Base-by-base conservation (phyloP, 2,329 filamentous ascomycete genomes). In the Pseudogymnoascus sp. region DNA sequence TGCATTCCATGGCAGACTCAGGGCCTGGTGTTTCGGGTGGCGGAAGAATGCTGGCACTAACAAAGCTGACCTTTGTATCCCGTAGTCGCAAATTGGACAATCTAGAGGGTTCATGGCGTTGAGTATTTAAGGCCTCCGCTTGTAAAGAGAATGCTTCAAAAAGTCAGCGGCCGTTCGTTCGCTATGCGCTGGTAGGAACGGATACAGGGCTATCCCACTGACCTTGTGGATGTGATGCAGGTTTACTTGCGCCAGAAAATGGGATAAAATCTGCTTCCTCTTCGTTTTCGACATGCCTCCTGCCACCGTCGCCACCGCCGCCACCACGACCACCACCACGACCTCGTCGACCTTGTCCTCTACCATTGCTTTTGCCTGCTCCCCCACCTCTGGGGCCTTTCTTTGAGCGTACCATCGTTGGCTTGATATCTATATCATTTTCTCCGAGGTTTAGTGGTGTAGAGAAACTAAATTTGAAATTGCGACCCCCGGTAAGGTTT, bases 71-170 rank as follows among this genome's bases (percentile, higher is more conserved):
- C 21, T 74, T 73, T 59, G 78, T 75, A 65, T 85, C 72, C 61
- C 84, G 77, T 57, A 87, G 74, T 63, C 77, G 77, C 57, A 73
- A 71, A 62, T 76, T 75, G 2, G 75, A 70, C 60, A 76, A 74
- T 70, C 77, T 79, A 48, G 74, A 69, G 28, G 72, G 73, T 38
- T 73, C 72, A 64, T 80, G 77, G 15, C 72, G 74, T 67, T 79
- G 79, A 10, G 80, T 82, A 65, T 82, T 83, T 19, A 75, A 76
- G 34, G 81, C 82, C 70, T 83, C 82, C 64, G 85, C 79, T 63
- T 76, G 74, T 70, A 86, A 59, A 9, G 69, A 69, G 57, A 69
- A 68, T 15, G 55, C 69, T 70, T 18, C n/a, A 1, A 23, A 74
- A 1, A 78, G 59, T 57, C 34, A 60, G 34, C 34, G 48, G n/a